Evolutionary conservation across 2,329 filamentous ascomycete species (phyloP), one percentile per base, ranked within the genome.

Genomic region (Ophiostoma angusticollis): DNA sequence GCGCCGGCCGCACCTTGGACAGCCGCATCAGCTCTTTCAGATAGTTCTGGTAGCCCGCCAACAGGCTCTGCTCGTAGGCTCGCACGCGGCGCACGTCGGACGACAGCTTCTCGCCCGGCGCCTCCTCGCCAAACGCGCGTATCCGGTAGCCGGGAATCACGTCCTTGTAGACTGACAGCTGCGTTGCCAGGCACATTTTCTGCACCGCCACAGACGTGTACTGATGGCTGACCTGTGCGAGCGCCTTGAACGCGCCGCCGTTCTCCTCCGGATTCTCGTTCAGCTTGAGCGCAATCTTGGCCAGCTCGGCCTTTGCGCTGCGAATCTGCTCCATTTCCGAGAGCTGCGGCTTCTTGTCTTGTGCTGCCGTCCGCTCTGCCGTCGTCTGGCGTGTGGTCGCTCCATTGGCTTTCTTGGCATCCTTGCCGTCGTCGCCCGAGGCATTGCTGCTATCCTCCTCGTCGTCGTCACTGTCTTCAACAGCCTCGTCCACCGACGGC

Each of bases 131-230:
- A 4, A 85, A 64, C 1, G 85, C 82, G 14, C 91, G 79, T 64
- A 98, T 96, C 44, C 91, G 74, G 58, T 98, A 98, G 17, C 91
- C 91, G 0, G 91, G 91, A 43, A 98, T 96, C 33, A 95, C 74
- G 59, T 96, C 91, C 58, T 89, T 94, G 67, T 89, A 98, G 11
- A 96, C 77, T 1, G 87, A 74, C 56, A 91, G 71, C 59, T 95
- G 87, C 17, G 91, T 85, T 34, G 80, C 83, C 47, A 98, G 64
- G 6, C 83, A 79, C 44, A 98, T 69, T 59, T 93, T 94, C 62
- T 84, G 80, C 37, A 98, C 78, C 2, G 80, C 78, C 12, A 72
- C 58, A 45, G 87, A 77, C 12, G 68, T 67, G 7, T 80, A 80
- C 39, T 78, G 67, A 39, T 78, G 68, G 16, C 80, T 79, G 49